Conservation (phyloP, 2,329 filamentous ascomycete species). For the Parafenestella ontariensis region DNA sequence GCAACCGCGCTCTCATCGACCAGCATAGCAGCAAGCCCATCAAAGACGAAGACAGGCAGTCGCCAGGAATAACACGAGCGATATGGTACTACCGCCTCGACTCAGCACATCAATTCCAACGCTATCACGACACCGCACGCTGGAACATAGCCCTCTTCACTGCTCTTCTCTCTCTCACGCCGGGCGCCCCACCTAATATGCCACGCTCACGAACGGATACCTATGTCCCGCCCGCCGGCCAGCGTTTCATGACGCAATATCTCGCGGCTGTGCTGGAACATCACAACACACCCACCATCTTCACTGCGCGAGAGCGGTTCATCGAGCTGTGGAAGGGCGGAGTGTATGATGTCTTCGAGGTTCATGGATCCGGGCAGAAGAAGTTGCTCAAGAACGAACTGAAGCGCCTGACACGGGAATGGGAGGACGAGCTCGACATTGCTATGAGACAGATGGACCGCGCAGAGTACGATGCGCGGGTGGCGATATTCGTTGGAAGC, state of each 20-base stretch:
- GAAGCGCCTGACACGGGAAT: slow-evolving; percentile 14
- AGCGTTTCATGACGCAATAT: slow-evolving; percentile 22
- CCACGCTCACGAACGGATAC: not conserved
- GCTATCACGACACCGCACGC: slow-evolving; percentile 28
- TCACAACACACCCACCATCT: slow-evolving; percentile 19
- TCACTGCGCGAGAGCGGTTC: slow-evolving; percentile 21
- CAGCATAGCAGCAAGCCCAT: slow-evolving; percentile 7
- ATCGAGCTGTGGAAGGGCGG: slow-evolving; percentile 20
- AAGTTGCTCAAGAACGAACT: slow-evolving; percentile 21
- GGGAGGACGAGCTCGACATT: slow-evolving; percentile 13
- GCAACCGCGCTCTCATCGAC: slow-evolving; percentile 17
- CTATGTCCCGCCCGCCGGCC: slow-evolving; percentile 3
- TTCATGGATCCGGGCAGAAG: slow-evolving; percentile 14
- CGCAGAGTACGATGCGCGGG: slow-evolving; percentile 9
- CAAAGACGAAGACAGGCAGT: slow-evolving; percentile 16
- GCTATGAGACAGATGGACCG: slow-evolving; percentile 3
- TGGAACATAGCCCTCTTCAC: slow-evolving; percentile 32
- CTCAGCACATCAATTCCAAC: slow-evolving; percentile 26
- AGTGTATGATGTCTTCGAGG: slow-evolving; percentile 17
- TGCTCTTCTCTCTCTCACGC: slow-evolving; percentile 15
- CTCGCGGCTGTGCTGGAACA: slow-evolving; percentile 31
- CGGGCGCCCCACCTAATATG: not conserved
- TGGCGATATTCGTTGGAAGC: slow-evolving; percentile 24
- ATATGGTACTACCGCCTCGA: slow-evolving; percentile 34
- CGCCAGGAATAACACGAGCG: slow-evolving; percentile 19